Base-by-base conservation (phyloP, 2,329 filamentous ascomycete genomes). In the Penicillium sumatraense region DNA sequence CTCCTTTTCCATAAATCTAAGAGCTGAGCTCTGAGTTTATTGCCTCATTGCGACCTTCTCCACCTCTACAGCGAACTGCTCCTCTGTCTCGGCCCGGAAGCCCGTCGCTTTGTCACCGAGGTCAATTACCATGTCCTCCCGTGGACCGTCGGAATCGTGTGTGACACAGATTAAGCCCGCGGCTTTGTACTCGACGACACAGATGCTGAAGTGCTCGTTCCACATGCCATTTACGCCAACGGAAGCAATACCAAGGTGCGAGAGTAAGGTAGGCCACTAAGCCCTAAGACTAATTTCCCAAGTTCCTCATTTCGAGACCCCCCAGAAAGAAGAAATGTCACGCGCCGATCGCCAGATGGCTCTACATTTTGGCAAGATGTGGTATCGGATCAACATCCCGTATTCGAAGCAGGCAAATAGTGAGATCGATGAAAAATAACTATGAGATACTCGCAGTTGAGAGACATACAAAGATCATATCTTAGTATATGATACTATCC, bases 121-220 rank as follows among this genome's bases (percentile, higher is more conserved):
- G 10, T 89, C 83, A 9, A 91, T 84, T 14, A 98, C 93, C 63
- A 99, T 99, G 71, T 99, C 95, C 59, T 91, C 76, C 75, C 95
- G 96, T 2, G 95, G 95, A 0, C 95, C 95, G 8, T 93, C 95
- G 48, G 90, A 95, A 73, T 97, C 82, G 68, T 99, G 95, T 8
- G 98, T 95, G 0, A 99, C 93, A 5, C 89, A 87, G 54, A 99
- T 92, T 54, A 99, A 80, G 1, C 95, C 95, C 0, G 95, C 95
- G 3, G 95, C 95, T 72, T 98, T 93, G 71, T 98, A 99, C 79
- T 99, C 95, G 36, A 99, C 95, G 14, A 98, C 93, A 1, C 95
- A 95, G 56, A 99, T 99, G 20, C 95, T 95, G 72, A 99, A 99
- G 74, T 99, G 95, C 78, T 99, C 95, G 72, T 97, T 98, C 93